phyloP scores from a whole-genome alignment of 768 basidiomycete genomes.

The Sarcomyxa edulis region DNA sequence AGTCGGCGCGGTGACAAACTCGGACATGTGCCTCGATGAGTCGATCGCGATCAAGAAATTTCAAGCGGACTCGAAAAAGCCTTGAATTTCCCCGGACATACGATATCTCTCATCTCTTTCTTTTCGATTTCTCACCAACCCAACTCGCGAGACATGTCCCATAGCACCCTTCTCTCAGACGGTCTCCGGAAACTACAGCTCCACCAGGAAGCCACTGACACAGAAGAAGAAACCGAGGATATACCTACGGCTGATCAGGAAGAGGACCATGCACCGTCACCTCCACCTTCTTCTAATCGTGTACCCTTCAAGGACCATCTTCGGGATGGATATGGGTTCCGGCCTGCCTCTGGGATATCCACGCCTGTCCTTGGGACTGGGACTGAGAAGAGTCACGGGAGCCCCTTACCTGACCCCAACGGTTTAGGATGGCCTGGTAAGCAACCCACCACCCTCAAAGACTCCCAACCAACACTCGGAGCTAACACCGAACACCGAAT shows the following conservation, averaged over 20 bases:
- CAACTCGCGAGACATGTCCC: slow-evolving; percentile 13
- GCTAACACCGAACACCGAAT: no score
- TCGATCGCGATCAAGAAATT: no score
- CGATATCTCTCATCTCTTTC: no score
- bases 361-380: slow-evolving; percentile 45
- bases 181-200: slow-evolving; percentile 43
- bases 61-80: no score
- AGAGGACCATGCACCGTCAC: slow-evolving; percentile 1
- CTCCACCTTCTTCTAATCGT: no score
- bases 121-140: not conserved
- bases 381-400: slow-evolving; percentile 14
- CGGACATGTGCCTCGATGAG: no score
- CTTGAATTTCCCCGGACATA: no score
- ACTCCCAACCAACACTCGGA: no score
- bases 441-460: slow-evolving; percentile 15
- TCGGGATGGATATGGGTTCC: slow-evolving; percentile 81
- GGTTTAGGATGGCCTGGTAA: slow-evolving; percentile 93
- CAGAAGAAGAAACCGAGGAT: no score
- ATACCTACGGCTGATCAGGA: slow-evolving; percentile 1
- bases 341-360: slow-evolving; percentile 58
- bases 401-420: slow-evolving; percentile 46
- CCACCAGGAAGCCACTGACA: no score
- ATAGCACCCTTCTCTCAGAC: slow-evolving; percentile 36
- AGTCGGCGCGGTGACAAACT: no score
- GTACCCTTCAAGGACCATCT: slow-evolving; percentile 26